Conservation (phyloP, 2,329 filamentous ascomycete genomes). For the Phaeosphaeriaceae sp. region DNA sequence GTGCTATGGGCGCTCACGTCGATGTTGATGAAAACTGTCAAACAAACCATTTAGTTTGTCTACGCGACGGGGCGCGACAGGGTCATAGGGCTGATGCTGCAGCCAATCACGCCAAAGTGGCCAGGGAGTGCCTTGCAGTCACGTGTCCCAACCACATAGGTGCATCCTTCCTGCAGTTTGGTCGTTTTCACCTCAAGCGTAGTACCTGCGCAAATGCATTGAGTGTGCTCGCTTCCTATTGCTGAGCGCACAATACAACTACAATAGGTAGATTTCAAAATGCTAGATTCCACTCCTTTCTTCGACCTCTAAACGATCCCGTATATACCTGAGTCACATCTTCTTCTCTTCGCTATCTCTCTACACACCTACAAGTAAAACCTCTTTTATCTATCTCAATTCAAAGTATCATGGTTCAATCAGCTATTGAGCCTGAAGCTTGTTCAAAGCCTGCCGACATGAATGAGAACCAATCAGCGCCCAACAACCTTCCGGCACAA, state of each 20-base stretch:
- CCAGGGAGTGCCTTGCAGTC: constrained; percentile 13
- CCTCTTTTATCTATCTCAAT: neutral
- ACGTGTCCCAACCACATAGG: constrained; percentile 9
- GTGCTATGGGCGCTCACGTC: neutral
- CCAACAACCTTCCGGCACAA: constrained; percentile 2
- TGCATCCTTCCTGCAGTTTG: neutral
- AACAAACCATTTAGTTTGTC: constrained; percentile 36
- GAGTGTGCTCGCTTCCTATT: constrained; percentile 10
- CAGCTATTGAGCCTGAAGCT: neutral
- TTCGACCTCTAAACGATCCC: constrained; percentile 15
- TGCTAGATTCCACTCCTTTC: constrained; percentile 21
- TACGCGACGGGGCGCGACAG: constrained; percentile 34
- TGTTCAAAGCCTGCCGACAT: neutral
- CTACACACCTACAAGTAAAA: neutral
- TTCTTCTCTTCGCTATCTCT: neutral
- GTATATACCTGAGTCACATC: constrained; percentile 18
- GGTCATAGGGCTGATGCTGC: constrained; percentile 20
- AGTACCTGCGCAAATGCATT: neutral
- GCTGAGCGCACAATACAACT: constrained; percentile 12
- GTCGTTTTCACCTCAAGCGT: constrained; percentile 9
- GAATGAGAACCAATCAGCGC: neutral
- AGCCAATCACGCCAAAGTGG: constrained; percentile 25
- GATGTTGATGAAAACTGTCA: constrained; percentile 14
- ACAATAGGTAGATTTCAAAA: constrained; percentile 14
- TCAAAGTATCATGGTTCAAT: neutral